phyloP scores from a whole-genome alignment of 192 early-diverging fungal species.

The Helicostylum pulchrum region DNA sequence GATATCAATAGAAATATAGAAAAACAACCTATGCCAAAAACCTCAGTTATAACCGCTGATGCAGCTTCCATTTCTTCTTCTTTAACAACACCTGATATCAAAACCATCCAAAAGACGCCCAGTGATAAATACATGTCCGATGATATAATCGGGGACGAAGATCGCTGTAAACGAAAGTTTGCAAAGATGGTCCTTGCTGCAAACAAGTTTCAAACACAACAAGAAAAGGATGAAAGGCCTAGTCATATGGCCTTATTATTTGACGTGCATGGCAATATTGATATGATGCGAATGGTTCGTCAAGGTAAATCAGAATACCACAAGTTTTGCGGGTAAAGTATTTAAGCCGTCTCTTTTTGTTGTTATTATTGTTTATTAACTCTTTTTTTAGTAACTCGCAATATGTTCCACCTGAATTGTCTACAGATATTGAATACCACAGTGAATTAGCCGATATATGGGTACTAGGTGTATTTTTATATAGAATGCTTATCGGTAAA shows the following conservation, averaged over 20 bases:
- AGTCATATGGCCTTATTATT: slow-evolving; percentile 29
- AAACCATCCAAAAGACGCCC: neutral
- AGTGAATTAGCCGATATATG: slow-evolving; percentile 67
- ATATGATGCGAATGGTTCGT: slow-evolving; percentile 12
- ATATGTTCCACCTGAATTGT: slow-evolving; percentile 29
- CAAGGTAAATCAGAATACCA: slow-evolving; percentile 15
- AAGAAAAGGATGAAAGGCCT: slow-evolving; percentile 6
- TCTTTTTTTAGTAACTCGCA: slow-evolving; percentile 20
- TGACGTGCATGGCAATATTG: slow-evolving; percentile 25
- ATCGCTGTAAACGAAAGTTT: slow-evolving; percentile 29
- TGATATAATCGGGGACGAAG: slow-evolving; percentile 12
- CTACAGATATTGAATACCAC: slow-evolving; percentile 5
- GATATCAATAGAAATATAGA: neutral
- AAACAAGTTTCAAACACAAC: slow-evolving; percentile 20
- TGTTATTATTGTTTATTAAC: slow-evolving; percentile 2
- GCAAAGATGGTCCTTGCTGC: slow-evolving; percentile 27
- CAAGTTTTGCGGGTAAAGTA: slow-evolving; percentile 24
- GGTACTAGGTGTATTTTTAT: slow-evolving; percentile 87
- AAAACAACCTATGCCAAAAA: neutral
- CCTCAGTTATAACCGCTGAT: neutral
- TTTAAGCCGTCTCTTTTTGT: neutral
- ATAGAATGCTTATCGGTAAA: slow-evolving; percentile 64
- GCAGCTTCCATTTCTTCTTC: neutral
- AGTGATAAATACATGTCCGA: neutral
- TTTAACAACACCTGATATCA: neutral